phyloP scores from a whole-genome alignment of 192 early-diverging fungal genomes.

The Piromyces finnis region DNA sequence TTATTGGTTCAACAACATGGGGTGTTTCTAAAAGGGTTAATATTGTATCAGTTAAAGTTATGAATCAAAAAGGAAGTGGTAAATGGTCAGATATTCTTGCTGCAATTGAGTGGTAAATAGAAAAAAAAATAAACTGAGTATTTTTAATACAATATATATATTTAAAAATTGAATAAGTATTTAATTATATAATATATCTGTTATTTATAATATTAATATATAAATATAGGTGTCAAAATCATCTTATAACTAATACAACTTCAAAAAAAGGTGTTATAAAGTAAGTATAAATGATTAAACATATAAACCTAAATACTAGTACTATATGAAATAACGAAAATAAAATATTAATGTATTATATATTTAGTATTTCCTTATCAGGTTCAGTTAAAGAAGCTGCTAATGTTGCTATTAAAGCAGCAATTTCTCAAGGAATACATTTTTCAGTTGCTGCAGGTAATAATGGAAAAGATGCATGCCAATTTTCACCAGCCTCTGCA shows the following conservation, averaged over 20 bases:
- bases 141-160: too few relatives aligned
- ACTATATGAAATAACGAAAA: too few relatives aligned
- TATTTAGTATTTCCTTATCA: slow-evolving; percentile 3
- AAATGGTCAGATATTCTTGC: slow-evolving; percentile 24
- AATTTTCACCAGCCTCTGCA: slow-evolving; percentile 22
- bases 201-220: slow-evolving; percentile 11
- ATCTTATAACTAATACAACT: slow-evolving; percentile 14
- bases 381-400: background rate
- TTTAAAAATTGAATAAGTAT: too few relatives aligned
- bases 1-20: slow-evolving; percentile 26
- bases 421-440: background rate
- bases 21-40: slow-evolving; percentile 61
- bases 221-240: slow-evolving; percentile 6
- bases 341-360: background rate
- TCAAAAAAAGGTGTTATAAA: slow-evolving; percentile 4
- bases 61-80: slow-evolving; percentile 22
- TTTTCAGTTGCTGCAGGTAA: slow-evolving; percentile 1
- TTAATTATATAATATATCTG: too few relatives aligned
- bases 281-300: slow-evolving; percentile 12
- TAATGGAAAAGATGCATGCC: slow-evolving; percentile 15
- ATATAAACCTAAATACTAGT: too few relatives aligned
- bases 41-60: slow-evolving; percentile 54
- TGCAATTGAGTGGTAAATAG: slow-evolving; percentile 27
- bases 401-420: background rate
- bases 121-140: too few relatives aligned